Conservation (phyloP, 148 eudicot species). For the Arbutus unedo region DNA sequence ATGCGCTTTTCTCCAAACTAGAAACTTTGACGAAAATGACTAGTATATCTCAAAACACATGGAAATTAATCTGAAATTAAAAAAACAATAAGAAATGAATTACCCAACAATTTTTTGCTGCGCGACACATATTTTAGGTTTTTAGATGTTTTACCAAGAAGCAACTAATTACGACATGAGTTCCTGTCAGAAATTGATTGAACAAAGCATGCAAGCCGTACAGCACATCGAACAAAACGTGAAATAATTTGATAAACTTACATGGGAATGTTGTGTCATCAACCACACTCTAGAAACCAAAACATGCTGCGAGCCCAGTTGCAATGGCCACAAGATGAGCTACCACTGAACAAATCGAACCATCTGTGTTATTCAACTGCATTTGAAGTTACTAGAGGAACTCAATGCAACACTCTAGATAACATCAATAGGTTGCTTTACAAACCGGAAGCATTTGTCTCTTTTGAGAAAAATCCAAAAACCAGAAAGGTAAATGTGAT, state of each 20-base stretch:
- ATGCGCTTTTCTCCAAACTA: too few relatives aligned
- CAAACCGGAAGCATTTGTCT: slow-evolving; percentile 74
- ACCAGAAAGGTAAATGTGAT: slow-evolving; percentile 39
- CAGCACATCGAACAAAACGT: too few relatives aligned
- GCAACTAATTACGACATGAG: too few relatives aligned
- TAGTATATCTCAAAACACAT: too few relatives aligned
- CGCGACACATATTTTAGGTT: too few relatives aligned
- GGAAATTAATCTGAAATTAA: too few relatives aligned
- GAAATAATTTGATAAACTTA: slow-evolving; percentile 29
- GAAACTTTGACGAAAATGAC: too few relatives aligned
- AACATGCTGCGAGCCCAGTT: slow-evolving; percentile 66
- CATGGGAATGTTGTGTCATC: slow-evolving; percentile 79
- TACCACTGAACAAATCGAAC: slow-evolving; percentile 48
- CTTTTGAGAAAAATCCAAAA: slow-evolving; percentile 18
- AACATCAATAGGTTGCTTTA: slow-evolving; percentile 11
- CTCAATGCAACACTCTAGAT: background rate
- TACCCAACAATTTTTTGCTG: too few relatives aligned
- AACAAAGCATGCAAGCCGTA: too few relatives aligned
- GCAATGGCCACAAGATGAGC: slow-evolving; percentile 69
- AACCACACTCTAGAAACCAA: slow-evolving; percentile 46
- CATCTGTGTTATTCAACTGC: slow-evolving; percentile 3
- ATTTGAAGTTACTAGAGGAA: background rate
- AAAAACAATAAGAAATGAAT: too few relatives aligned
- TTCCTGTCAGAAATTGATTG: too few relatives aligned
- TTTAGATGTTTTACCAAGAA: too few relatives aligned